Percentiles rank a stretch among this genome's conserved stretches.
Conservation (phyloP, 169 alveolate genomes). For the Fabrea salina region DNA sequence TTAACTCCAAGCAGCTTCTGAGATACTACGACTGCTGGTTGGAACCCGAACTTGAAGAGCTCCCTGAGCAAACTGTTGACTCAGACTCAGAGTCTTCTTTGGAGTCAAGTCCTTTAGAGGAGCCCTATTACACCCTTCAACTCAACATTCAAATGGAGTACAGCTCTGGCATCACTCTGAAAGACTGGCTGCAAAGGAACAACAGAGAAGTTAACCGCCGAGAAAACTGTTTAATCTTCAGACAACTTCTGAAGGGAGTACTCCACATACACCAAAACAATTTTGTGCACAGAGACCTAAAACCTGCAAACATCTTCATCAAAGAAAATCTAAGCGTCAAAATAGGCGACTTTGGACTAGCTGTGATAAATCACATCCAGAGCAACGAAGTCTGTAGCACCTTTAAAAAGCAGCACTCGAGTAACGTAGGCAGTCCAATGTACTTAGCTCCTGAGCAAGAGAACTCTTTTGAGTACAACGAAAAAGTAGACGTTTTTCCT, state of each 20-base stretch:
- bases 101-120: background rate
- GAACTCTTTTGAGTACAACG: constrained; percentile 30
- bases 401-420: background rate
- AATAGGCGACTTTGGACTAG: constrained; percentile 57
- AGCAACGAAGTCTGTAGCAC: background rate
- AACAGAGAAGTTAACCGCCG: constrained; percentile 1
- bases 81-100: background rate
- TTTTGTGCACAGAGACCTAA: constrained; percentile 50
- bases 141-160: constrained; percentile 61
- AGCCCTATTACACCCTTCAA: background rate
- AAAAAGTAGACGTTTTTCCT: constrained; percentile 38
- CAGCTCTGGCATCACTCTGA: constrained; percentile 51
- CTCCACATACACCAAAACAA: constrained; percentile 37
- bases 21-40: background rate
- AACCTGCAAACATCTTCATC: constrained; percentile 53
- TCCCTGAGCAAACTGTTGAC: background rate
- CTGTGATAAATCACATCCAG: constrained; percentile 4
- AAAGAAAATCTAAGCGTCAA: constrained; percentile 36
- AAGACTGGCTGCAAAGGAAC: constrained; percentile 30
- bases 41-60: background rate
- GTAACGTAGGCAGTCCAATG: constrained; percentile 43
- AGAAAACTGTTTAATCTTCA: constrained; percentile 31
- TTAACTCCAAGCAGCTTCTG: constrained; percentile 18
- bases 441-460: constrained; percentile 48
- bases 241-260: constrained; percentile 42